Percentiles rank a stretch among this genome's conserved stretches.
Conservation (phyloP, 768 basidiomycete species). For the Chlorophyllum brunneum region DNA sequence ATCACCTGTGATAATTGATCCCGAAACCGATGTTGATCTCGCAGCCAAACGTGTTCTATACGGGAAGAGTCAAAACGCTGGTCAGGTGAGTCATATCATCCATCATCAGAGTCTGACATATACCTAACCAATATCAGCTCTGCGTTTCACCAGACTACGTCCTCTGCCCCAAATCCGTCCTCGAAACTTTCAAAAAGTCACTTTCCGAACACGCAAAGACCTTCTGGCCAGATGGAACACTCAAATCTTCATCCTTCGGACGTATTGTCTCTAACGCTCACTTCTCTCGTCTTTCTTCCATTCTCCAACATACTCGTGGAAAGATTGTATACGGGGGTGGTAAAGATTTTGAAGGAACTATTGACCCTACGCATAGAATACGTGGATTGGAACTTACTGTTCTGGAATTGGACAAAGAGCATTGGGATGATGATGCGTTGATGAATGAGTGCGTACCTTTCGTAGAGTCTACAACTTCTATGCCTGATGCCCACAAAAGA, state of each 20-base stretch:
- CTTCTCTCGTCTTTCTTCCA: constrained; percentile 45
- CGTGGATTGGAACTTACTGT: constrained; percentile 57
- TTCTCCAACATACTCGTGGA: constrained; percentile 55
- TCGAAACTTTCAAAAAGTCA: constrained; percentile 43
- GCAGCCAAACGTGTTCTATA: constrained; percentile 64
- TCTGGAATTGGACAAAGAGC: constrained; percentile 49
- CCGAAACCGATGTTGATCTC: constrained; percentile 23
- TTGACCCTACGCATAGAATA: constrained; percentile 27
- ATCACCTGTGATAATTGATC: constrained; percentile 41
- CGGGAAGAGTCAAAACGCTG: constrained; percentile 64
- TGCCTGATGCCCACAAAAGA: constrained; percentile 27
- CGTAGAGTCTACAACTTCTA: not conserved
- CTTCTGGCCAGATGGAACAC: constrained; percentile 54
- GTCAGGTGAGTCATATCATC: constrained; percentile 40
- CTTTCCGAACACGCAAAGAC: constrained; percentile 37
- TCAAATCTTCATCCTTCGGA: constrained; percentile 38
- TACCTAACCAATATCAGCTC: constrained; percentile 36
- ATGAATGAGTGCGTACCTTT: constrained; percentile 48
- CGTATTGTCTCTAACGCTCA: constrained; percentile 54
- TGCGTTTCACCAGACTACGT: constrained; percentile 59
- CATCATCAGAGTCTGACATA: not conserved
- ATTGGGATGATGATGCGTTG: constrained; percentile 50
- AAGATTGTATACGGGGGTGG: constrained; percentile 46
- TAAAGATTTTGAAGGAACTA: constrained; percentile 24
- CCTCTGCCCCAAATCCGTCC: constrained; percentile 32